Percentiles rank a stretch among this genome's conserved stretches.
Evolutionary conservation across 2,329 filamentous ascomycete species (phyloP).

Genomic region (Fusarium sp.): DNA sequence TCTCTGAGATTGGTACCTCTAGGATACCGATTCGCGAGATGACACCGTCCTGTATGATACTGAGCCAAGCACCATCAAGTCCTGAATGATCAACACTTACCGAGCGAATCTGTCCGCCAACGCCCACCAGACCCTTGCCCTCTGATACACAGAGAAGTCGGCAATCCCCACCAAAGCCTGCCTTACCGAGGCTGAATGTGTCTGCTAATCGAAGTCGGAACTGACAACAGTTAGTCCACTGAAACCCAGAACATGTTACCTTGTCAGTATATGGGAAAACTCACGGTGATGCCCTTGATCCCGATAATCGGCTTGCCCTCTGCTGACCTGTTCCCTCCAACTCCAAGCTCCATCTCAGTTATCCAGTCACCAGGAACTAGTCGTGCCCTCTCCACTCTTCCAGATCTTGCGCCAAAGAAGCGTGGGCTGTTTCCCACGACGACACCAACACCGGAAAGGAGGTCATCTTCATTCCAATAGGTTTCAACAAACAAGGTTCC

Average conservation of each 20-base stretch:
- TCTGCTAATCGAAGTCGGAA: background rate
- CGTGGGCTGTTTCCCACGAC: background rate
- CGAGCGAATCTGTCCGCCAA: background rate
- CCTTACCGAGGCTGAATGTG: background rate
- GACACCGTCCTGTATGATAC: conserved; percentile 2
- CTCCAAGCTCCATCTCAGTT: background rate
- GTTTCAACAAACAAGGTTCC: background rate
- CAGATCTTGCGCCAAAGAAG: background rate
- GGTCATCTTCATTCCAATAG: background rate
- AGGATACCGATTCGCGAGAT: background rate
- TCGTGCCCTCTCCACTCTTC: background rate
- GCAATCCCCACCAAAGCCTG: background rate
- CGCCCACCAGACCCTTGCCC: background rate
- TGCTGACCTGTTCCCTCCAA: background rate
- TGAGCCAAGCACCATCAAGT: background rate
- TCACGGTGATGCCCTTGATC: background rate
- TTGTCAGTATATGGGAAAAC: background rate
- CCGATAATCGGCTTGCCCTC: background rate
- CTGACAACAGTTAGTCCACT: background rate
- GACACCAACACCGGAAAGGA: conserved; percentile 6
- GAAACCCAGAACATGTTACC: background rate
- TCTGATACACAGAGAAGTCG: background rate
- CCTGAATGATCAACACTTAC: background rate
- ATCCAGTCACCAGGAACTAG: background rate
- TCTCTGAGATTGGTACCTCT: background rate